Percentiles rank a stretch among this genome's conserved stretches.
phyloP scores from a whole-genome alignment of 1,284 basidiomycete species.

The Entoloma clypeatum region DNA sequence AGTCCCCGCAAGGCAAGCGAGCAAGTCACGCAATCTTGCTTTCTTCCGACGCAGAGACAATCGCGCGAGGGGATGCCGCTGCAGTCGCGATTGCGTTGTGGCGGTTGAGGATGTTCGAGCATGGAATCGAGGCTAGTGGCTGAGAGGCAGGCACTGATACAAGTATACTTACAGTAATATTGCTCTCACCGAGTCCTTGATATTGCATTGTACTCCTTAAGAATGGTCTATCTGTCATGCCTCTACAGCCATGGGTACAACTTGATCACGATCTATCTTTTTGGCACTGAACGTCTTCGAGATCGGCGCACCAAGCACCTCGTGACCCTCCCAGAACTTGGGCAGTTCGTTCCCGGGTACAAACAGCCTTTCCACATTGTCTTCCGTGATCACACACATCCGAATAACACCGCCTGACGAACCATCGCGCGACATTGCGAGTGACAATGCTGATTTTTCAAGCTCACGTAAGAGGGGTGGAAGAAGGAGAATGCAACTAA shows the following conservation, averaged over 20 bases:
- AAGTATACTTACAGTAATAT: too few relatives aligned
- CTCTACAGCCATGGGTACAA: conserved; percentile 67
- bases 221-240: conserved; percentile 32
- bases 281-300: conserved; percentile 20
- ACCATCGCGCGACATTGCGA: conserved; percentile 98
- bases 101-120: conserved; percentile 73
- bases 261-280: conserved; percentile 32
- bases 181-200: too few relatives aligned
- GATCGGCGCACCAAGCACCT: conserved; percentile 53
- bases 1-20: conserved; percentile 36
- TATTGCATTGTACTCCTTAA: too few relatives aligned
- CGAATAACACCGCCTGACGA: conserved; percentile 97
- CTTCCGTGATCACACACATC: conserved; percentile 95
- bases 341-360: conserved; percentile 92
- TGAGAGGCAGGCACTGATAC: too few relatives aligned
- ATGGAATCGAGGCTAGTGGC: too few relatives aligned
- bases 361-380: conserved; percentile 88
- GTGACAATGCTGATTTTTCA: conserved; percentile 66
- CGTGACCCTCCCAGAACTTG: conserved; percentile 80
- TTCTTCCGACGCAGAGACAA: conserved; percentile 44
- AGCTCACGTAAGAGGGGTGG: conserved; percentile 9
- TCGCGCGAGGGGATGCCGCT: conserved; percentile 53
- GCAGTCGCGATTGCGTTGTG: conserved; percentile 67
- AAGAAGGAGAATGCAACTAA: not conserved
- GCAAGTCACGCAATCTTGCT: conserved; percentile 70